Percentiles rank a stretch among this genome's conserved stretches.
Conservation (phyloP, 371 early-diverging fungal genomes). For the Choanephora cucurbitarum region DNA sequence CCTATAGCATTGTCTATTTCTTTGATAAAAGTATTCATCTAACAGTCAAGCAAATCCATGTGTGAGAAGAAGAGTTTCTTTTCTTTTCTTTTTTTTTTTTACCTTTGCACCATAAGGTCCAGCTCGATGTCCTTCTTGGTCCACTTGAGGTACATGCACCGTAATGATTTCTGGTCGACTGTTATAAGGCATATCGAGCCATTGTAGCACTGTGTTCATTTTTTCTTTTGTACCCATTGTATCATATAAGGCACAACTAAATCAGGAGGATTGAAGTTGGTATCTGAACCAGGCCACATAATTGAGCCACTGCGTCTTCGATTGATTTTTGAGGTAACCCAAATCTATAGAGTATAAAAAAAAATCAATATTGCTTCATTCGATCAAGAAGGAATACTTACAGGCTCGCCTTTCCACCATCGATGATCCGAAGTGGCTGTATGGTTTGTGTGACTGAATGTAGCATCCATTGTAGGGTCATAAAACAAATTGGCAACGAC, state of each 20-base stretch:
- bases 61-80: no score
- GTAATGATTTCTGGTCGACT: slow-evolving; percentile 78
- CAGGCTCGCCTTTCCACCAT: slow-evolving; percentile 95
- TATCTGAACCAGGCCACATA: slow-evolving; percentile 91
- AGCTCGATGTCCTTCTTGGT: slow-evolving; percentile 76
- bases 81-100: slow-evolving; percentile 10
- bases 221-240: slow-evolving; percentile 55
- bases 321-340: slow-evolving; percentile 81
- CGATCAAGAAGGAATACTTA: no score
- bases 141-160: slow-evolving; percentile 83
- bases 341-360: slow-evolving; percentile 62
- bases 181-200: slow-evolving; percentile 75
- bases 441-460: slow-evolving; percentile 76
- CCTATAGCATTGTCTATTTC: slow-evolving; percentile 71
- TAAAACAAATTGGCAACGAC: slow-evolving; percentile 91
- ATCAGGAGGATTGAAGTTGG: slow-evolving; percentile 62
- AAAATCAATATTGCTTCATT: neutral
- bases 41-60: neutral
- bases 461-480: slow-evolving; percentile 71
- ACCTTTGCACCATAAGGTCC: slow-evolving; percentile 74
- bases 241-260: slow-evolving; percentile 62
- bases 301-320: slow-evolving; percentile 68
- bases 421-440: slow-evolving; percentile 55
- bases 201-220: slow-evolving; percentile 63
- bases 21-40: slow-evolving; percentile 63